A percentile compares a stretch with the other conserved stretches of the same genome.
Evolutionary conservation across 192 early-diverging fungal species (phyloP).

Genomic region (Backusella parvicylindrica): DNA sequence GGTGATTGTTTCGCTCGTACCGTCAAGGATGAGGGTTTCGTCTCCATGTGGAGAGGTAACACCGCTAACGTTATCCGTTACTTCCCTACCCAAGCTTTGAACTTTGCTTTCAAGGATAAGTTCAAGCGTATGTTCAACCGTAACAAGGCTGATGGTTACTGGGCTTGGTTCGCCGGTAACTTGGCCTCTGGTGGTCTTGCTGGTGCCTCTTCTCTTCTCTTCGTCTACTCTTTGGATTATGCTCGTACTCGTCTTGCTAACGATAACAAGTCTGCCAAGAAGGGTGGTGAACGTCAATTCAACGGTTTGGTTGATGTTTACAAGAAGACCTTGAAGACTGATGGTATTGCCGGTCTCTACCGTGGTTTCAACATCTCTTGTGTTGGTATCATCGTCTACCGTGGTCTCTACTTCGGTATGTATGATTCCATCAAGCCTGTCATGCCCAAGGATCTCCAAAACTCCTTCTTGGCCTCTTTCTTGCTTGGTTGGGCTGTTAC

Average conservation of each 20-base stretch:
- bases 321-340: conserved; percentile 73
- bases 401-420: conserved; percentile 78
- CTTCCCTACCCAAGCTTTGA: conserved; percentile 97
- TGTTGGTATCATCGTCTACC: conserved; percentile 89
- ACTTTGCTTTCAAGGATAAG: conserved; percentile 96
- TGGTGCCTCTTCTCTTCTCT: conserved; percentile 82
- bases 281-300: conserved; percentile 86
- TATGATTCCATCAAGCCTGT: conserved; percentile 64
- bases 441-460: conserved; percentile 26
- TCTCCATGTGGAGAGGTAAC: conserved; percentile 87
- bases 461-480: conserved; percentile 41
- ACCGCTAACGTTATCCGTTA: conserved; percentile 93
- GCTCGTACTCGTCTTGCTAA: conserved; percentile 97
- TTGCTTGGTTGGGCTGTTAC: conserved; percentile 65
- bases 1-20: conserved; percentile 89
- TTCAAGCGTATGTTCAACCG: conserved; percentile 92
- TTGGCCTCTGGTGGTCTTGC: conserved; percentile 92
- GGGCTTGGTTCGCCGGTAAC: conserved; percentile 87
- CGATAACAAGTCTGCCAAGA: conserved; percentile 72
- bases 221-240: conserved; percentile 97
- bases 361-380: conserved; percentile 90
- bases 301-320: conserved; percentile 84
- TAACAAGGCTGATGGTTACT: conserved; percentile 73
- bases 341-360: conserved; percentile 94
- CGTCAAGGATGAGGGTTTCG: conserved; percentile 76